Conservation (phyloP, 2,329 filamentous ascomycete genomes). For the Alternaria brassicicola region DNA sequence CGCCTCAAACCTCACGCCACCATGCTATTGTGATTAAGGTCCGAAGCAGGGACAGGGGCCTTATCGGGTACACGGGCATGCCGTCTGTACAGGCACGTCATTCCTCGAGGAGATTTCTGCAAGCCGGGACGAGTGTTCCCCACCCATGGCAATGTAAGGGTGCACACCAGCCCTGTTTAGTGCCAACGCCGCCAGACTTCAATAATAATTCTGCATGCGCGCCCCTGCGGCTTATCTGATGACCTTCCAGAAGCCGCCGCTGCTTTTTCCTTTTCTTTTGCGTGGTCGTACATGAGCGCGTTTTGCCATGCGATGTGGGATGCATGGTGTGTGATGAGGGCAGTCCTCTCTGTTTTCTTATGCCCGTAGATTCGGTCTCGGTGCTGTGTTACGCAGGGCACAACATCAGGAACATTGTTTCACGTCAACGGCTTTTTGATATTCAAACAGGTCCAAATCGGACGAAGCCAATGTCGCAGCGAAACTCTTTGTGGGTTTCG, state of each 20-base stretch:
- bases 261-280: conserved; percentile 27
- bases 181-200: conserved; percentile 27
- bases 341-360: not conserved
- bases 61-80: conserved; percentile 21
- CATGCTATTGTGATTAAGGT: conserved; percentile 12
- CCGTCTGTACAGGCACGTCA: conserved; percentile 34
- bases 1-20: conserved; percentile 11
- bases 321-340: conserved; percentile 2
- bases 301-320: conserved; percentile 7
- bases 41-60: conserved; percentile 21
- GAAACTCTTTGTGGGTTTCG: conserved; percentile 21
- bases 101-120: conserved; percentile 37
- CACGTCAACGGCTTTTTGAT: conserved; percentile 37
- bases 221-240: conserved; percentile 20
- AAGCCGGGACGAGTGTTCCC: conserved; percentile 23
- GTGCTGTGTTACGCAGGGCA: conserved; percentile 16
- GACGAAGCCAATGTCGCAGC: conserved; percentile 26
- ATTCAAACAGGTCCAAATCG: conserved; percentile 13
- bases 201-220: conserved; percentile 20
- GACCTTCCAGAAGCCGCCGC: conserved; percentile 42
- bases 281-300: conserved; percentile 18
- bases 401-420: conserved; percentile 11
- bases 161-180: conserved; percentile 21
- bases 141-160: conserved; percentile 13
- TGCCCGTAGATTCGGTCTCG: conserved; percentile 5